Base-by-base conservation (phyloP, 148 eudicot species). In the Amaranthus cruentus region DNA sequence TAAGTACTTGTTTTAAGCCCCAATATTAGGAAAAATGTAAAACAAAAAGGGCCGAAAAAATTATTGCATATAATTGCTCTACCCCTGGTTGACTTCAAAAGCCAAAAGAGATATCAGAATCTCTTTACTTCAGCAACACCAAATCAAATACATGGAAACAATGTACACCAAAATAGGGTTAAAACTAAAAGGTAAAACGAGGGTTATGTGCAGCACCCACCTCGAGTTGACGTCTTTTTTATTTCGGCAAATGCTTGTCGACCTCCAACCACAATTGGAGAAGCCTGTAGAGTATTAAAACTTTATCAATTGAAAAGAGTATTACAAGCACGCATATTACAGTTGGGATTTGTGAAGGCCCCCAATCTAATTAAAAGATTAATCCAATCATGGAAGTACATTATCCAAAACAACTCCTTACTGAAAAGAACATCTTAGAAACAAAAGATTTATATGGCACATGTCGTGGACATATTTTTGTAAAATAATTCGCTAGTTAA, bases 201-300 rank as follows among this genome's bases (percentile, higher is more conserved):
- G 38, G 38, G 38, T 28, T 28, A 2, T 44, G 0, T 4, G 62
- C 10, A 51, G 47, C 43, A 43, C 44, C 47, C 66, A 67, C 77
- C 77, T 65, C 53, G 77, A 65, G 70, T 65, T 54, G 49, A 47
- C 55, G 70, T 65, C 71, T 70, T 74, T 60, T 74, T 74, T 18
- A 66, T 28, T 65, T 74, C 77, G 18, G 55, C 62, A 44, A 55
- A 74, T 5, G 70, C 70, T 47, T 65, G 55, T 46, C 55, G 77
- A 18, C 77, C 70, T 44, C 64, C 64, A 15, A 74, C 11, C 14
- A 7, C 47, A 11, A 66, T 28, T 13, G 70, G 62, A 47, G 77
- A 65, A 66, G 77, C 77, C 77, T 74, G 63, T 58, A 55, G 57
- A 69, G 9, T 11, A 69, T 4, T 6, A 18, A 18, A 58, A 58